Evolutionary conservation across 495 filamentous ascomycete species (phyloP).

Genomic region (Lasiosphaeria ovina): DNA sequence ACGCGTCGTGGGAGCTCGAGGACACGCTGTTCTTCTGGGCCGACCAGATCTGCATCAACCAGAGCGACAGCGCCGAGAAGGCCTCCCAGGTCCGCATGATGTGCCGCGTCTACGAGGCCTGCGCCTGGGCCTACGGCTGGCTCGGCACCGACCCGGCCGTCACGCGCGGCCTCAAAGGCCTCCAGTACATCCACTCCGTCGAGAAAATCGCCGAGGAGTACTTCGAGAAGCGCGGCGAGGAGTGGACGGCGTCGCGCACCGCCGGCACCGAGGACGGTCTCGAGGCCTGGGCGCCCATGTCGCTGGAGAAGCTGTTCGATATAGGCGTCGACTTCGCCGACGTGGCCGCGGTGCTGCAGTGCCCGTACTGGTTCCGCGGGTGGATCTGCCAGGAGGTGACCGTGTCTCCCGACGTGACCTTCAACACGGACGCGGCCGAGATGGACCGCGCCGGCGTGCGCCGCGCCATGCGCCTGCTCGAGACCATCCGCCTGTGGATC

Average conservation of each 20-base stretch:
- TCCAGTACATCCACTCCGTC: neutral
- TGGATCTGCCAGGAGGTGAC: constrained; percentile 11
- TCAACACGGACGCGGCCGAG: constrained; percentile 2
- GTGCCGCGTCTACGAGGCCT: constrained; percentile 20
- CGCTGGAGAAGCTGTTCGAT: neutral
- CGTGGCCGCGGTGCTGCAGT: neutral
- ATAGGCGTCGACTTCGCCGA: neutral
- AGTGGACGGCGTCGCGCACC: neutral
- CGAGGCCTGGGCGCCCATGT: neutral
- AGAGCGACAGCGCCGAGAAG: constrained; percentile 22
- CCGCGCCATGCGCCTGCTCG: neutral
- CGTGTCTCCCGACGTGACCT: constrained; percentile 1
- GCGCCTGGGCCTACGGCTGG: constrained; percentile 17
- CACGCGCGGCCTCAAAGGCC: neutral
- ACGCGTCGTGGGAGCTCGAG: neutral
- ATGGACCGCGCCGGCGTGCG: neutral
- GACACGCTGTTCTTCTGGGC: constrained; percentile 20
- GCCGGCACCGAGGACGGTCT: neutral
- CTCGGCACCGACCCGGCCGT: constrained; percentile 10
- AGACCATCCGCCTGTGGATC: neutral
- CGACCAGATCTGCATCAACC: constrained; percentile 31
- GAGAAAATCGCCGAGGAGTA: neutral
- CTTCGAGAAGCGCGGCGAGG: neutral
- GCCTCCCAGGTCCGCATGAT: constrained; percentile 24
- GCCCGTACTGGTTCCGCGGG: constrained; percentile 1